A percentile compares a stretch with the other conserved stretches of the same genome.
phyloP scores from a whole-genome alignment of 257 asterid genomes.

The Scutellaria baicalensis region DNA sequence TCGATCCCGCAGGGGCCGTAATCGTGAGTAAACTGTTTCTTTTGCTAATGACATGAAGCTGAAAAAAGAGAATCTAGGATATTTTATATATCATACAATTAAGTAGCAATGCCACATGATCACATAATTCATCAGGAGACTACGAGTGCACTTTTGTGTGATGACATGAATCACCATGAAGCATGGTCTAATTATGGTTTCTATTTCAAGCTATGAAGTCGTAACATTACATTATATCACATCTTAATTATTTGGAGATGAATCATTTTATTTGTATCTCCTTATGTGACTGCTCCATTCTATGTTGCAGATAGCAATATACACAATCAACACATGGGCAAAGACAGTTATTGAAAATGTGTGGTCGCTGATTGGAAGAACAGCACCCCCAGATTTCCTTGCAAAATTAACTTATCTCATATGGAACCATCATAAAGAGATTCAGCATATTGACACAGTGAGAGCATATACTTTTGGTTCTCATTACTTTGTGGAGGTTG shows the following conservation, averaged over 20 bases:
- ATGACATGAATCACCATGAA: background rate
- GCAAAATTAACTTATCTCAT: conserved; percentile 68
- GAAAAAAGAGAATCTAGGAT: background rate
- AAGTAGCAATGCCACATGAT: background rate
- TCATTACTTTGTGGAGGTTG: conserved; percentile 91
- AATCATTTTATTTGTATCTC: background rate
- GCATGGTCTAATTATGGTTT: no score
- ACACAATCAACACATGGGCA: conserved; percentile 85
- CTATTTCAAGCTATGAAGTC: background rate
- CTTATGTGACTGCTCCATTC: background rate
- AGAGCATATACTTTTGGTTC: conserved; percentile 86
- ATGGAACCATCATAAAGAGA: conserved; percentile 80
- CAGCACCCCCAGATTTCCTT: conserved; percentile 95
- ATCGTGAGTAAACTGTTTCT: conserved; percentile 40
- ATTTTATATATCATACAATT: background rate
- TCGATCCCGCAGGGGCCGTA: conserved; percentile 89
- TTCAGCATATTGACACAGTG: conserved; percentile 77
- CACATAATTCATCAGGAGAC: background rate
- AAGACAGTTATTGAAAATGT: conserved; percentile 83
- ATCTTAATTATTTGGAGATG: background rate
- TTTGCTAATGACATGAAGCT: background rate
- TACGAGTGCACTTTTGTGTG: background rate
- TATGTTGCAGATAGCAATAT: conserved; percentile 61
- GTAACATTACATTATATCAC: background rate
- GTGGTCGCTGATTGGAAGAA: conserved; percentile 72